These are phyloP conservation scores for Colletotrichum lindemuthianum DNA, from an alignment of 2,329 filamentous ascomycete species.

Conservation along the genomic window DNA sequence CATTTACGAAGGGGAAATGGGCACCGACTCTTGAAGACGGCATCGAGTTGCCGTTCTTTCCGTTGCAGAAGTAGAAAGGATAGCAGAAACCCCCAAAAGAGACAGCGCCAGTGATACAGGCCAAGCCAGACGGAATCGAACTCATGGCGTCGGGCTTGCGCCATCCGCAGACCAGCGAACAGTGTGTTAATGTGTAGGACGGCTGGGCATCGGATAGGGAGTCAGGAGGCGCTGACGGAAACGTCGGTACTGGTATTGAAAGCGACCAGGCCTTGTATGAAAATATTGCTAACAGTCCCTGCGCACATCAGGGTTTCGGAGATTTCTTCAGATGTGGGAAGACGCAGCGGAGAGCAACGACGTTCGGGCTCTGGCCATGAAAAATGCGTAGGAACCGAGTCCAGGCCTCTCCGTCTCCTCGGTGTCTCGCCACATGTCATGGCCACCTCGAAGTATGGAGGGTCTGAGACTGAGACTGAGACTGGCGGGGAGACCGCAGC, in stretches of 20 bases:
- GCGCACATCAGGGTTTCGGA: conserved; percentile 26
- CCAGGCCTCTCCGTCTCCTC: not conserved
- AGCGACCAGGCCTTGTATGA: not conserved
- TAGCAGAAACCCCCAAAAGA: too few species aligned
- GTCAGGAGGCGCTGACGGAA: not conserved
- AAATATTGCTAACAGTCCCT: conserved; percentile 13
- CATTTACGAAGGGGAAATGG: too few species aligned
- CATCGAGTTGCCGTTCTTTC: not conserved
- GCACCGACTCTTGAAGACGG: too few species aligned
- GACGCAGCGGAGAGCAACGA: conserved; percentile 6
- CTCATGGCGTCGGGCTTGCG: not conserved
- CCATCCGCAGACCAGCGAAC: conserved; percentile 1
- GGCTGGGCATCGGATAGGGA: not conserved
- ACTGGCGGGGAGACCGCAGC: conserved; percentile 15
- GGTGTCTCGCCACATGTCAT: conserved; percentile 1
- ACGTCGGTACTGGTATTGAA: too few species aligned
- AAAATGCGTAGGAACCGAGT: too few species aligned
- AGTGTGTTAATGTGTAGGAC: not conserved
- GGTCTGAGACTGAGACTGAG: not conserved
- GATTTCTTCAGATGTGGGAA: conserved; percentile 23
- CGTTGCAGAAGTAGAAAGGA: not conserved
- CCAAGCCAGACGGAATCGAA: too few species aligned
- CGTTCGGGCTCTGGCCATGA: not conserved
- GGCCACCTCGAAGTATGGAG: too few species aligned
- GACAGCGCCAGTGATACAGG: too few species aligned